Conservation (phyloP, 192 early-diverging fungal genomes). For the Umbelopsis sp. region DNA sequence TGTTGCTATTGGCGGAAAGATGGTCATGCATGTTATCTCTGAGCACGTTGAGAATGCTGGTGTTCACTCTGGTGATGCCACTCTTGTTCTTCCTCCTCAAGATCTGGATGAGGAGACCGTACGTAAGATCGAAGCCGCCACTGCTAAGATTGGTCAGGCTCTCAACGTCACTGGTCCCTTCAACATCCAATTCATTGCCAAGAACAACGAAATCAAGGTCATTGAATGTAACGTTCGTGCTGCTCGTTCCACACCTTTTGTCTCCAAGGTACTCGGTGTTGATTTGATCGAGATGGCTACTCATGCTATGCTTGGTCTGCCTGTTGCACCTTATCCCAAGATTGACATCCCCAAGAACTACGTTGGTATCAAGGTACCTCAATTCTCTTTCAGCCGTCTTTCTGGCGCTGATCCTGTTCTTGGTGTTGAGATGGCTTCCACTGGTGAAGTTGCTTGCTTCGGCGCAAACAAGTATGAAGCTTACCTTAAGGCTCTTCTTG, state of each 20-base stretch:
- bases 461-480: constrained; percentile 98
- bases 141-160: constrained; percentile 89
- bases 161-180: constrained; percentile 96
- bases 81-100: constrained; percentile 91
- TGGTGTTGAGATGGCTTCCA: constrained; percentile 99
- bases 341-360: constrained; percentile 75
- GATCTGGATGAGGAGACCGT: constrained; percentile 96
- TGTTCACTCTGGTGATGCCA: constrained; percentile 98
- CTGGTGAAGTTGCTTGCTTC: constrained; percentile 98
- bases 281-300: constrained; percentile 98
- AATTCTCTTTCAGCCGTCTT: constrained; percentile 96
- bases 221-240: constrained; percentile 99
- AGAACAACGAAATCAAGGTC: constrained; percentile 99
- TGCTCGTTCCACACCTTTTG: constrained; percentile 96
- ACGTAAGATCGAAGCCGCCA: constrained; percentile 88
- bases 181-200: constrained; percentile 99
- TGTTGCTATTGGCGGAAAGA: constrained; percentile 92
- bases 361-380: constrained; percentile 96
- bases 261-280: constrained; percentile 93
- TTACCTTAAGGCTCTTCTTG: constrained; percentile 92
- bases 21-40: constrained; percentile 92
- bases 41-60: constrained; percentile 99
- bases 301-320: constrained; percentile 86
- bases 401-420: constrained; percentile 96
- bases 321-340: constrained; percentile 80